Evolutionary conservation across 768 basidiomycete genomes (phyloP), one percentile per base, ranked within the genome.

Genomic region (Hygrocybe coccinea): DNA sequence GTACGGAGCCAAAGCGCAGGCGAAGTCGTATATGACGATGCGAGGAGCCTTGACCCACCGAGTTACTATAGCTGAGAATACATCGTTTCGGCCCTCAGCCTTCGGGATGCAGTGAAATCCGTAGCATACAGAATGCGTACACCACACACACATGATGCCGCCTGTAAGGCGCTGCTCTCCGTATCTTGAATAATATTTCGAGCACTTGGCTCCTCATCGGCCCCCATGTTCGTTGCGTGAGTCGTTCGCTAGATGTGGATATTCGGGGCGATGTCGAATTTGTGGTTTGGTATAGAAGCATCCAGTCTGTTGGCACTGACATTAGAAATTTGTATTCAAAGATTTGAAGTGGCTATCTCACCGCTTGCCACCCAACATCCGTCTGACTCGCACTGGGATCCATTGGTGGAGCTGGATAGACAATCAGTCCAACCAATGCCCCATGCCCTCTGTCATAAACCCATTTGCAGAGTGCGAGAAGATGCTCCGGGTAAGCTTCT

Each of bases 21-120:
- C 65, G 53, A 66, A 69, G 41, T 69, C 65, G 43, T 69, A 69
- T 9, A 69, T 54, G 10, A 73, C 54, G 5, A 57, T 43, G 22
- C 63, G 58, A 8, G 69, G 72, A 0, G 70, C 64, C 17, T 29
- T 64, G 10, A 57, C 41, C 67, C 68, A 74, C 1, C 60, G 59
- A 1, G 73, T 75, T 12, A 71, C 59, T 1, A 75, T 59, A 1
- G 75, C 73, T 2, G 69, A 73, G 54, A 76, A 76, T 0, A 74
- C 70, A 59, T 75, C 69, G 54, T 76, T 74, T 1, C 69, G 43
- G 3, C 74, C 73, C 57, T 75, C 74, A 1, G 62, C 67, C 10
- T 58, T 44, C 0, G 71, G 74, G 19, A 74, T 76, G 55, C 65
- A 67, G 29, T 72, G 68, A 50, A 72, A 73, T 1, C 72, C 68